A percentile compares a stretch with the other conserved stretches of the same genome.
These are phyloP conservation scores for Ogataea allantospora DNA, from an alignment of 805 yeast species.

Conservation along the genomic window DNA sequence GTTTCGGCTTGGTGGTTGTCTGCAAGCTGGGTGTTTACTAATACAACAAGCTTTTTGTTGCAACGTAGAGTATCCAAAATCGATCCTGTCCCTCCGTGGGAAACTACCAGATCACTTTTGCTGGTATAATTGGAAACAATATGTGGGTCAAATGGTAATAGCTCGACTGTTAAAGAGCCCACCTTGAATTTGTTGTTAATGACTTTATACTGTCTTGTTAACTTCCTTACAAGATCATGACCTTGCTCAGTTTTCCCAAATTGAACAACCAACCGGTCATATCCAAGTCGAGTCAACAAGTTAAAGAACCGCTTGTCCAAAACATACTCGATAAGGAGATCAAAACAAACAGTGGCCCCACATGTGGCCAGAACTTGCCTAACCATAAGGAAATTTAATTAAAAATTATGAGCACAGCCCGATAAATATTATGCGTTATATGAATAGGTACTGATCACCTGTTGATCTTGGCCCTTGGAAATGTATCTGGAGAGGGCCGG, in stretches of 20 bases:
- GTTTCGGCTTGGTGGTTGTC: conserved; percentile 84
- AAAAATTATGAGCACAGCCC: conserved; percentile 1
- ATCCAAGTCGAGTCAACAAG: conserved; percentile 37
- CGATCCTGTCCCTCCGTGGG: conserved; percentile 94
- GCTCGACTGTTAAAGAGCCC: conserved; percentile 34
- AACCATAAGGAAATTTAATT: conserved; percentile 1
- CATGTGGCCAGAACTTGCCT: conserved; percentile 59
- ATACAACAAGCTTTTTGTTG: conserved; percentile 59
- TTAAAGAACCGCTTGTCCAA: conserved; percentile 36
- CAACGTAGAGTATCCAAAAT: conserved; percentile 71
- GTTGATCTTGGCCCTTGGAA: conserved; percentile 25
- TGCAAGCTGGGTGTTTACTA: conserved; percentile 71
- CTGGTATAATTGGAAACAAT: conserved; percentile 41
- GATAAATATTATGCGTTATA: conserved; percentile 1
- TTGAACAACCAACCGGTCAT: conserved; percentile 49
- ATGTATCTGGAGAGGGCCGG: conserved; percentile 45
- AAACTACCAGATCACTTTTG: conserved; percentile 59
- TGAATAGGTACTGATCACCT: conserved; percentile 22
- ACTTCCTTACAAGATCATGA: conserved; percentile 6
- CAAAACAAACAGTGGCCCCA: conserved; percentile 90
- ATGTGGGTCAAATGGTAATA: conserved; percentile 46
- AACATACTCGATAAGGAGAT: conserved; percentile 48
- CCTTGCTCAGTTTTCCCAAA: conserved; percentile 43
- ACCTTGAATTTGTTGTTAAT: background rate
- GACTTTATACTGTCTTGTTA: conserved; percentile 7